These are phyloP conservation scores for Circinella minor DNA, from an alignment of 371 early-diverging fungal genomes.

Conservation along the genomic window DNA sequence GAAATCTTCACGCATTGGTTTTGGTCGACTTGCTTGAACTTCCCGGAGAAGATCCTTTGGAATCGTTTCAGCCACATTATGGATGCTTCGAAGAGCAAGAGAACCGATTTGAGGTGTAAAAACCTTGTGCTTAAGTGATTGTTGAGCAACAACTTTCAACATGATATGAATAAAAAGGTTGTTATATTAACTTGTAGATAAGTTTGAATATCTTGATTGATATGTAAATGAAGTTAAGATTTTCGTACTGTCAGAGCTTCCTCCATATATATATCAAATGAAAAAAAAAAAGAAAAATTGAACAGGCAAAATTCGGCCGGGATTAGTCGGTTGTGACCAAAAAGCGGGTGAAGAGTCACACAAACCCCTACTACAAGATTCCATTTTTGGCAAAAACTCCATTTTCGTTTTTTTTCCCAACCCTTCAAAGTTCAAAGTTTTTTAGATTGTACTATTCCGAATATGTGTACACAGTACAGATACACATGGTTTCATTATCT, in stretches of 20 bases:
- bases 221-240: no score
- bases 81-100: not conserved
- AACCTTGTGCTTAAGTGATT: not conserved
- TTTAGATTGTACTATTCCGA: not conserved
- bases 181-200: no score
- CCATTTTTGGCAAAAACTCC: not conserved
- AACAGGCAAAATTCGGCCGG: not conserved
- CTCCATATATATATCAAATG: no score
- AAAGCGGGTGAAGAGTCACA: not conserved
- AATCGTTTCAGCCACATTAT: constrained; percentile 19
- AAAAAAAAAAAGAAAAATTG: not conserved
- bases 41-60: constrained; percentile 46
- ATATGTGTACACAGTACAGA: no score
- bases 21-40: constrained; percentile 52
- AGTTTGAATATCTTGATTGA: no score
- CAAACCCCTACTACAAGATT: not conserved
- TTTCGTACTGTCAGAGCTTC: no score
- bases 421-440: not conserved
- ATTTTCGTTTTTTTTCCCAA: not conserved
- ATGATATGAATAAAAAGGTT: not conserved
- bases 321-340: not conserved
- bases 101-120: not conserved
- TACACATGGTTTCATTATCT: no score
- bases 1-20: constrained; percentile 77
- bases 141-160: not conserved